These are phyloP conservation scores for Circinella minor DNA, from an alignment of 371 early-diverging fungal genomes.

Conservation along the genomic window DNA sequence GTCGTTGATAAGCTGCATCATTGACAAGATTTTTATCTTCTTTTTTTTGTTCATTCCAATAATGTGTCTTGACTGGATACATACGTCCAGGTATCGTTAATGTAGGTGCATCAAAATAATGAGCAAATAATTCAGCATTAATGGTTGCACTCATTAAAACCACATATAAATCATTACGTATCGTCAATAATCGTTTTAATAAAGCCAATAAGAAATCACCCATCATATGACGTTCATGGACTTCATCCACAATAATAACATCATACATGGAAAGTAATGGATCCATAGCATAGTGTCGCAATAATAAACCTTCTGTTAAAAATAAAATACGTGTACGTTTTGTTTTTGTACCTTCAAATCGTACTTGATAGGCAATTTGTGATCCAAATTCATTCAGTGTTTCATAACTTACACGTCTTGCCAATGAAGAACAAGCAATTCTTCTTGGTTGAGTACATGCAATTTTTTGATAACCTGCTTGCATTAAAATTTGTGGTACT, in stretches of 20 bases:
- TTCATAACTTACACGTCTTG: slow-evolving; percentile 76
- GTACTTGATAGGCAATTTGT: slow-evolving; percentile 72
- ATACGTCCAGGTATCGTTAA: slow-evolving; percentile 57
- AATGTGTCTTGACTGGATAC: slow-evolving; percentile 56
- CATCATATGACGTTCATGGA: slow-evolving; percentile 73
- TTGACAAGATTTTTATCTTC: slow-evolving; percentile 62
- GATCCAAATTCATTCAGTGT: slow-evolving; percentile 68
- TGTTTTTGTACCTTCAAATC: slow-evolving; percentile 72
- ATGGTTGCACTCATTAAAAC: slow-evolving; percentile 87
- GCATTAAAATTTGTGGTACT: slow-evolving; percentile 80
- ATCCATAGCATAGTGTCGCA: slow-evolving; percentile 68
- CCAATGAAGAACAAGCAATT: slow-evolving; percentile 90
- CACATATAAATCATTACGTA: slow-evolving; percentile 49
- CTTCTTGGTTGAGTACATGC: slow-evolving; percentile 95
- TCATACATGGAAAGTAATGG: slow-evolving; percentile 60
- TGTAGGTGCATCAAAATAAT: slow-evolving; percentile 62
- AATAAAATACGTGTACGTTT: slow-evolving; percentile 64
- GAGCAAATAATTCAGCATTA: slow-evolving; percentile 67
- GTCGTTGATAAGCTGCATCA: slow-evolving; percentile 49
- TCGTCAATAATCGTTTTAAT: slow-evolving; percentile 50
- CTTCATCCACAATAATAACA: slow-evolving; percentile 78
- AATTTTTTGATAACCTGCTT: slow-evolving; percentile 74
- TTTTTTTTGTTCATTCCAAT: slow-evolving; percentile 41
- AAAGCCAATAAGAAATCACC: slow-evolving; percentile 67
- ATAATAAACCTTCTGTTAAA: slow-evolving; percentile 67